Percentiles rank a stretch among this genome's conserved stretches.
Evolutionary conservation across 2,329 filamentous ascomycete species (phyloP).

Genomic region (Colletotrichum brevisporum): DNA sequence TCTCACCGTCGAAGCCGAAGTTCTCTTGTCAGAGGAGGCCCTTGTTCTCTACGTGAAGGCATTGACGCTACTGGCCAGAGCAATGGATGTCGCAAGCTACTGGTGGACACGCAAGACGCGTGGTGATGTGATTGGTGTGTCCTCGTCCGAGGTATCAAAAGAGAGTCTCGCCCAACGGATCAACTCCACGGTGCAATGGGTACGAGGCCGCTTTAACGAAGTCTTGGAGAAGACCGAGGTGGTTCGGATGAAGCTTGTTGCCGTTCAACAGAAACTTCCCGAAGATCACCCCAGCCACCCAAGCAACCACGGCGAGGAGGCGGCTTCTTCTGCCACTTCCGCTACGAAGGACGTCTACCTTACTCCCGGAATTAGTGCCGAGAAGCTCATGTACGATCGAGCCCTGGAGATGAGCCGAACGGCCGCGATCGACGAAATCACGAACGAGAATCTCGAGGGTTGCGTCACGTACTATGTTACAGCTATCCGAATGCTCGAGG

Average conservation of each 20-base stretch:
- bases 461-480: slow-evolving; percentile 80
- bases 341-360: slow-evolving; percentile 85
- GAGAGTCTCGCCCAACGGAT: slow-evolving; percentile 70
- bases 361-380: slow-evolving; percentile 90
- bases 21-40: slow-evolving; percentile 92
- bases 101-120: slow-evolving; percentile 91
- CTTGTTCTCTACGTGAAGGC: slow-evolving; percentile 97
- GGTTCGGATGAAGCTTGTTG: slow-evolving; percentile 88
- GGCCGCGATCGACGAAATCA: slow-evolving; percentile 95
- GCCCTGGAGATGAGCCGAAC: slow-evolving; percentile 96
- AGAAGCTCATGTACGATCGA: slow-evolving; percentile 98
- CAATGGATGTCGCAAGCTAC: slow-evolving; percentile 92
- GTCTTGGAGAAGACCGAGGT: slow-evolving; percentile 96
- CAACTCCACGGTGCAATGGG: slow-evolving; percentile 96
- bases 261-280: slow-evolving; percentile 87
- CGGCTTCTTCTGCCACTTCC: slow-evolving; percentile 70
- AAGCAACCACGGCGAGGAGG: slow-evolving; percentile 77
- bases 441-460: slow-evolving; percentile 86
- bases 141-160: slow-evolving; percentile 64
- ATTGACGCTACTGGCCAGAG: slow-evolving; percentile 88
- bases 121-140: slow-evolving; percentile 65
- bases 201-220: slow-evolving; percentile 94
- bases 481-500: too few relatives aligned
- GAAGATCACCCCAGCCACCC: slow-evolving; percentile 89
- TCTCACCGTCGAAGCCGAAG: slow-evolving; percentile 87